Base-by-base conservation (phyloP, 2,329 filamentous ascomycete species). In the Phyllachora maydis region DNA sequence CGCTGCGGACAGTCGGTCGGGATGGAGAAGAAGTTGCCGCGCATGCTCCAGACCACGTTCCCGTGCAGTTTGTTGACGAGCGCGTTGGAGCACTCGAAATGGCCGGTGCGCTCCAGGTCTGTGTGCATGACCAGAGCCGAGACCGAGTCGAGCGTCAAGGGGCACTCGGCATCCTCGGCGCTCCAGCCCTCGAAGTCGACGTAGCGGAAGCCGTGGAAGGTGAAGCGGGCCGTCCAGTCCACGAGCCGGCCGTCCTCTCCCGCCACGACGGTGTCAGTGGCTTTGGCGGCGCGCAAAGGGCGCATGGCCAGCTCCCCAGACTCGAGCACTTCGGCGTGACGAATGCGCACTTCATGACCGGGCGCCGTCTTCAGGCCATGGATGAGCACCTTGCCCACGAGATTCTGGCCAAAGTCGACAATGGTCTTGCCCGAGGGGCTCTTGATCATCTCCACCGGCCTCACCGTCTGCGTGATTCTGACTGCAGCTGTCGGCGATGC, bases 1-100 rank as follows among this genome's bases (percentile, higher is more conserved):
- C 59, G 46, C 30, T 65, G 58, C 0, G 60, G 60, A 30, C 59
- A 65, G 32, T 70, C 65, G 0, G 62, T 68, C 0, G 62, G 62
- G 1, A 68, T 39, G 0, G 50, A 53, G 3, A 68, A 32, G 32
- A 70, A 68, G 31, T 69, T 70, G 1, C 61, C 61, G 14, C 52
- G 50, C 54, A 66, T 65, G 4, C 52, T 53, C 64, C 64, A 68
- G 15, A 45, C 35, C 1, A 59, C 49, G 25, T 70, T 70, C 1
- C 48, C 25, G 30, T 68, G 55, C 4, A 71, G 49, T 21, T 55
- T 42, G 31, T 66, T 69, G 14, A 70, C 30, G 4, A 54, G 39
- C 0, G 33, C 22, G 22, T 69, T 39, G 0, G 63, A 69, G 26
- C 55, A 65, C 6, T 48, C 35, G 23, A 68, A 66, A 26, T 36